phyloP scores from a whole-genome alignment of 768 basidiomycete genomes.

The Russula sp. region DNA sequence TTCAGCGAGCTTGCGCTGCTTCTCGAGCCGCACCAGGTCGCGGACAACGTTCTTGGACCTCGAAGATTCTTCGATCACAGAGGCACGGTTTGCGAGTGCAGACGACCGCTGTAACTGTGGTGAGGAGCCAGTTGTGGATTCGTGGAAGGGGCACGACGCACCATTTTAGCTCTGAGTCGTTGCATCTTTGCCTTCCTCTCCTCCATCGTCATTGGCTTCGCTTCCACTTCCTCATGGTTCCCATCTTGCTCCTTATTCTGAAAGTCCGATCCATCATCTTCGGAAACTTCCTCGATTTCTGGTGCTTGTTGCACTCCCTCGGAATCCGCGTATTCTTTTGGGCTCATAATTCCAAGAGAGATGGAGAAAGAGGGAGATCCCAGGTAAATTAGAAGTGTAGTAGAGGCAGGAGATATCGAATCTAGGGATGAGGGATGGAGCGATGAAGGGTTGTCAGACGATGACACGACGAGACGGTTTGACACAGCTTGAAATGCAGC shows the following conservation, averaged over 20 bases:
- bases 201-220: slow-evolving; percentile 18
- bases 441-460: background rate
- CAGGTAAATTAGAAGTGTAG: background rate
- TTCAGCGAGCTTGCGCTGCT: slow-evolving; percentile 87
- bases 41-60: slow-evolving; percentile 69
- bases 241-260: slow-evolving; percentile 2
- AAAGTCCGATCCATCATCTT: background rate
- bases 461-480: no score
- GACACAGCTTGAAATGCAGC: background rate
- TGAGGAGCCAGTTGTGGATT: background rate
- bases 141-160: background rate
- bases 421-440: background rate
- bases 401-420: background rate
- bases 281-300: slow-evolving; percentile 1
- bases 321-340: background rate
- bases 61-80: slow-evolving; percentile 78
- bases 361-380: background rate
- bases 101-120: slow-evolving; percentile 53
- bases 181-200: slow-evolving; percentile 19
- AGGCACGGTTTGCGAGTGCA: slow-evolving; percentile 74
- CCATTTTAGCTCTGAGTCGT: slow-evolving; percentile 17
- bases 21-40: slow-evolving; percentile 78
- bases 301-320: background rate
- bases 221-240: background rate
- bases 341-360: background rate